A percentile compares a stretch with the other conserved stretches of the same genome.
phyloP scores from a whole-genome alignment of 495 filamentous ascomycete genomes.

The Neurospora sp. region DNA sequence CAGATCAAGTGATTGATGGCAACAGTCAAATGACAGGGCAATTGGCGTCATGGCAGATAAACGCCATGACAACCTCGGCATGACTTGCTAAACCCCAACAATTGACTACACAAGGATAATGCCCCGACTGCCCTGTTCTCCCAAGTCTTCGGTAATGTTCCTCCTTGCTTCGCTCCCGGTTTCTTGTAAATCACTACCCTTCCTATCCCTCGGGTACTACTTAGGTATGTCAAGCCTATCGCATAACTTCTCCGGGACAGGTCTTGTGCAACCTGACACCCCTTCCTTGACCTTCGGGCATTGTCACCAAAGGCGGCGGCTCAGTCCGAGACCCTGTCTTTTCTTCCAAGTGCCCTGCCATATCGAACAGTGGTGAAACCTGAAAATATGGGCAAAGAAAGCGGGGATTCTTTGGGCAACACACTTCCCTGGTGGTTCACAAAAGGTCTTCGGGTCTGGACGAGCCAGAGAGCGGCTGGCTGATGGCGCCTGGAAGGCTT shows the following conservation, averaged over 20 bases:
- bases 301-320: background rate
- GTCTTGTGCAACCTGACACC: background rate
- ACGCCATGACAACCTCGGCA: background rate
- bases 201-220: background rate
- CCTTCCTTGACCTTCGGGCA: background rate
- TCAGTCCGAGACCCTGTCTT: background rate
- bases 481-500: background rate
- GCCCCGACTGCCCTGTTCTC: background rate
- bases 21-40: background rate
- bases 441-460: background rate
- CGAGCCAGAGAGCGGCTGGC: background rate
- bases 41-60: background rate
- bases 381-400: background rate
- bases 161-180: background rate
- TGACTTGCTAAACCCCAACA: background rate
- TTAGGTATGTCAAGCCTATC: background rate
- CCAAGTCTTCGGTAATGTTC: background rate
- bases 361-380: background rate
- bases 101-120: background rate
- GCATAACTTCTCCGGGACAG: background rate
- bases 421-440: background rate
- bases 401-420: background rate
- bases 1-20: background rate
- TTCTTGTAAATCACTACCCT: background rate
- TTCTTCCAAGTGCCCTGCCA: background rate